Conservation (phyloP, 164 flowering plant genomes). For the Vitis rupestris region DNA sequence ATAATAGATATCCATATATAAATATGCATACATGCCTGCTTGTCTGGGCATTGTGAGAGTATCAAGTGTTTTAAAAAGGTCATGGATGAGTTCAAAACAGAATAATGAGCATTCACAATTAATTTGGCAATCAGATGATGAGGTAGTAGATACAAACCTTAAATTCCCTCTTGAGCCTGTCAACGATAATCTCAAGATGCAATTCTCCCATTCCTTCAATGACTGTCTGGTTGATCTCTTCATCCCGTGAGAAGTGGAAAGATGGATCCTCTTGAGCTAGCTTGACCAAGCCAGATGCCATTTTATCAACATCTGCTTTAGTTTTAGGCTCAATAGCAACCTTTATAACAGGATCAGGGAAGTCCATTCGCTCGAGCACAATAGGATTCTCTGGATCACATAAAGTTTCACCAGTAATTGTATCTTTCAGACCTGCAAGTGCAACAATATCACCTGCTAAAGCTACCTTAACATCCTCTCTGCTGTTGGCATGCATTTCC, state of each 20-base stretch:
- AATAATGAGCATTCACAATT: background rate
- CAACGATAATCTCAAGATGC: conserved; percentile 97
- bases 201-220: conserved; percentile 99
- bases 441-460: conserved; percentile 92
- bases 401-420: conserved; percentile 92
- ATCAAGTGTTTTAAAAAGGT: too few relatives aligned
- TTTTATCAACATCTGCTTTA: conserved; percentile 92
- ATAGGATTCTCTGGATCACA: conserved; percentile 77
- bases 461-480: conserved; percentile 84
- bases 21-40: background rate
- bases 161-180: conserved; percentile 88
- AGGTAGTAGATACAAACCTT: conserved; percentile 49
- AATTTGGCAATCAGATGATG: background rate
- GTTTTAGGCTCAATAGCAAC: conserved; percentile 98
- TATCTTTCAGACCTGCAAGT: conserved; percentile 92
- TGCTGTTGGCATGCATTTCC: conserved; percentile 98
- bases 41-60: too few relatives aligned
- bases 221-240: conserved; percentile 90
- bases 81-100: background rate
- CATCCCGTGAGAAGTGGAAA: conserved; percentile 96
- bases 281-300: conserved; percentile 80
- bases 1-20: background rate
- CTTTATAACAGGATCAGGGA: conserved; percentile 98
- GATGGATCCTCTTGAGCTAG: conserved; percentile 99
- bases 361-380: conserved; percentile 94